Base-by-base conservation (phyloP, 306 rosid genomes). In the Alnus rubra region DNA sequence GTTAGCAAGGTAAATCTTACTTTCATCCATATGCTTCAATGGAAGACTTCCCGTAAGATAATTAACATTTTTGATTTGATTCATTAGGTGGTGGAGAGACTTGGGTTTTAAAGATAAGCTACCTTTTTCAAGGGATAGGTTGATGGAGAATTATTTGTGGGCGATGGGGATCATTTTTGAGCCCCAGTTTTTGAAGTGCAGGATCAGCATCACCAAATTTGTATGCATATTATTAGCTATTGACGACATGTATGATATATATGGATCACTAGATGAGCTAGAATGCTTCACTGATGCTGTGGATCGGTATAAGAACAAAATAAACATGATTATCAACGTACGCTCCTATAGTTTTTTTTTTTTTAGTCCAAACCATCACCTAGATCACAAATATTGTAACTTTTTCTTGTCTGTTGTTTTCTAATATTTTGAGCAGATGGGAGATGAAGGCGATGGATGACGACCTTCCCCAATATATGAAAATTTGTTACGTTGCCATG, bases 221-320 rank as follows among this genome's bases (percentile, higher is more conserved):
- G 28, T 23, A 23, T 23, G 28, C 28, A 23, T 23, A 23, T 23
- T 23, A 23, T 39, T 82, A 6, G 71, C 45, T 8, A 81, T 84
- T 12, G 84, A 84, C 39, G 87, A 84, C 64, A 68, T 73, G 67
- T 84, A 77, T 48, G 87, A 84, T 65, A 45, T 77, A 1, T 81
- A 77, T 76, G 88, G 85, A 78, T 81, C 62, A 9, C 49, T 78
- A 10, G 80, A 81, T 51, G 88, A 81, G 71, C 85, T 84, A 14
- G 82, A 84, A 59, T 42, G 15, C 48, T 80, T 81, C 52, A 81
- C 85, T 28, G 28, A 67, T 52, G 75, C 82, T 8, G 82, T 84
- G 14, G 9, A 23, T 16, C 48, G 53, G 84, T 84, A 77, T 49
- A 11, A 64, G 5, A 31, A 39, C 44, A 3, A 39, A 39, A 39